phyloP scores from a whole-genome alignment of 306 rosid species.

The Erythrophleum fordii region DNA sequence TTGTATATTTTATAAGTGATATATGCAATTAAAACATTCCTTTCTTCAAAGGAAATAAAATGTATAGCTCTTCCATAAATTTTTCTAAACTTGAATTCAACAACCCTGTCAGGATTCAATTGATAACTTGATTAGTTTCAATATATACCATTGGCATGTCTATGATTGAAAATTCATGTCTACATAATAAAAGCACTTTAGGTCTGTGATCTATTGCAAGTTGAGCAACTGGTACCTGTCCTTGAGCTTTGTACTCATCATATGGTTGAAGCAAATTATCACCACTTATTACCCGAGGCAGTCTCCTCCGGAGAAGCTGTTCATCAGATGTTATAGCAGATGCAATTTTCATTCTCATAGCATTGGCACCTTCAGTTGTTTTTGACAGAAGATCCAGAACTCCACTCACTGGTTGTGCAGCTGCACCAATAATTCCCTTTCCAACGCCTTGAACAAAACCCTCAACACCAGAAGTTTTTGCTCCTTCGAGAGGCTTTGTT shows the following conservation, averaged over 20 bases:
- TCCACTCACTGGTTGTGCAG: conserved; percentile 99
- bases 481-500: conserved; percentile 98
- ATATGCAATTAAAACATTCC: conserved; percentile 5
- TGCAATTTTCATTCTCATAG: conserved; percentile 97
- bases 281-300: conserved; percentile 92
- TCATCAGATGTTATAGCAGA: conserved; percentile 96
- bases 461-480: conserved; percentile 94
- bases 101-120: conserved; percentile 1
- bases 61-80: neutral
- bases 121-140: conserved; percentile 14
- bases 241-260: conserved; percentile 87
- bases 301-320: conserved; percentile 92
- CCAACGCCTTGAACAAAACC: conserved; percentile 99
- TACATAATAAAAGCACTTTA: conserved; percentile 30
- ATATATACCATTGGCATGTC: neutral
- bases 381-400: conserved; percentile 96
- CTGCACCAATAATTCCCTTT: conserved; percentile 96
- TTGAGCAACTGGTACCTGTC: conserved; percentile 75
- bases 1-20: neutral
- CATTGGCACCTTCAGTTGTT: conserved; percentile 99
- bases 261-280: conserved; percentile 89
- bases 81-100: conserved; percentile 22
- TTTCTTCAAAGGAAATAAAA: conserved; percentile 25
- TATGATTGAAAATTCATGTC: conserved; percentile 20
- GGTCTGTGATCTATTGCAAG: conserved; percentile 23